Base-by-base conservation (phyloP, 495 filamentous ascomycete genomes). In the Apiosordaria backusii region DNA sequence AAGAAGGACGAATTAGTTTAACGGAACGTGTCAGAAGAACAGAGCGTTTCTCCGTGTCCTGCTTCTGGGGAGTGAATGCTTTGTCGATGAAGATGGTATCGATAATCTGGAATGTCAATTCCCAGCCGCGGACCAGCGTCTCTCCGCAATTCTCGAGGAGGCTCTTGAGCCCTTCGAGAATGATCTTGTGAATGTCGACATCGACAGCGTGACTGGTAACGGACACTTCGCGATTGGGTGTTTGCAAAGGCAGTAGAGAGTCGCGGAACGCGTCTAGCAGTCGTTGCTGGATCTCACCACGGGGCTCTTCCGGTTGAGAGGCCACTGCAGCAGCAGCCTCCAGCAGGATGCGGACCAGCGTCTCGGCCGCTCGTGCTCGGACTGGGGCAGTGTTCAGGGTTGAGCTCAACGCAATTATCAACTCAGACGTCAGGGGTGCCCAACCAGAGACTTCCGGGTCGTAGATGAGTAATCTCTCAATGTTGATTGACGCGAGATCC, bases 91-190 rank as follows among this genome's bases (percentile, higher is more conserved):
- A 97, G 4, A 93, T 90, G 70, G 87, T 96, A 61, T 86, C 86
- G 63, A 97, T 90, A 63, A 97, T 87, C 59, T 88, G 88, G 69
- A 99, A 97, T 4, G 90, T 87, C 59, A 90, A 82, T 57, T 88
- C 85, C 95, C 95, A 99, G 22, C 92, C 93, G 62, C 85, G 85
- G 9, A 87, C 80, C 23, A 99, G 84, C 0, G 87, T 83, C 68
- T 98, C 95, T 1, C 93, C 95, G 71, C 89, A 93, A 65, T 94
- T 90, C 70, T 98, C 95, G 6, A 99, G 80, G 19, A 97, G 87
- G 63, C 83, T 85, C 70, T 90, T 90, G 25, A 99, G 79, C 2
- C 89, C 88, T 63, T 97, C 93, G 21, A 99, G 79, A 40, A 90
- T 85, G 64, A 90, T 87, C 63, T 87, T 87, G 74, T 98, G 95